A percentile compares a stretch with the other conserved stretches of the same genome.
Evolutionary conservation across 805 yeast species (phyloP).

Genomic region (Yarrowia alimentaria): DNA sequence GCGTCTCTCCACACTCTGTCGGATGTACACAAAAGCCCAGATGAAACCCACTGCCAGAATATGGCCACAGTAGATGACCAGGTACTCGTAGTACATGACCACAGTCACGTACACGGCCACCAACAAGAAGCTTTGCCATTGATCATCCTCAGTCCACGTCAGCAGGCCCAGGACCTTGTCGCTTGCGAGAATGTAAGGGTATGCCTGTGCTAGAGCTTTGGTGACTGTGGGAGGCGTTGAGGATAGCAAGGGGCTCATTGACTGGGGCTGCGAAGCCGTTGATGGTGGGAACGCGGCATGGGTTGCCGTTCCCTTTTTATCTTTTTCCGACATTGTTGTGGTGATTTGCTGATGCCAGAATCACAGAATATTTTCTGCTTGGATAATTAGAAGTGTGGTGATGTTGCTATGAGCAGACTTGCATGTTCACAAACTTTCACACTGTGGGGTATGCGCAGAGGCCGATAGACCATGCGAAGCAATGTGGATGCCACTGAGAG

Average conservation of each 20-base stretch:
- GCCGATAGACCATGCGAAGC: too few species aligned
- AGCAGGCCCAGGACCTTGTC: slow-evolving; percentile 67
- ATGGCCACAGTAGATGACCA: slow-evolving; percentile 82
- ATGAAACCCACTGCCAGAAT: slow-evolving; percentile 51
- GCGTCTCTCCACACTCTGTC: slow-evolving; percentile 40
- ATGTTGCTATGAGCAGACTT: slow-evolving; percentile 17
- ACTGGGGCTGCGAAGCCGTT: slow-evolving; percentile 42
- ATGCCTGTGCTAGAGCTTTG: slow-evolving; percentile 74
- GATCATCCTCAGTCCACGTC: slow-evolving; percentile 90
- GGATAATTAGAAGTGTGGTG: slow-evolving; percentile 14
- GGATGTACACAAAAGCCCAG: slow-evolving; percentile 36
- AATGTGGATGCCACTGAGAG: too few species aligned
- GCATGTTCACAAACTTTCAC: slow-evolving; percentile 27
- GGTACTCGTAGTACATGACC: slow-evolving; percentile 74
- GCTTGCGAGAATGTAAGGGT: slow-evolving; percentile 76
- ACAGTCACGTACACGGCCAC: slow-evolving; percentile 54
- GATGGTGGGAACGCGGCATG: slow-evolving; percentile 42
- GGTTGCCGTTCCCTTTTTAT: slow-evolving; percentile 33
- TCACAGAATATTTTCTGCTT: background rate
- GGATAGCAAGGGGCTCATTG: slow-evolving; percentile 77
- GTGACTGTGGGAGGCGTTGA: slow-evolving; percentile 91
- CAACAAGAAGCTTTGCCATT: slow-evolving; percentile 67
- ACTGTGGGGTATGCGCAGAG: slow-evolving; percentile 26
- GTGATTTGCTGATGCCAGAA: background rate
- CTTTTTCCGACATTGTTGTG: slow-evolving; percentile 17